phyloP scores from a whole-genome alignment of 257 asterid species.

The Haberlea rhodopensis region DNA sequence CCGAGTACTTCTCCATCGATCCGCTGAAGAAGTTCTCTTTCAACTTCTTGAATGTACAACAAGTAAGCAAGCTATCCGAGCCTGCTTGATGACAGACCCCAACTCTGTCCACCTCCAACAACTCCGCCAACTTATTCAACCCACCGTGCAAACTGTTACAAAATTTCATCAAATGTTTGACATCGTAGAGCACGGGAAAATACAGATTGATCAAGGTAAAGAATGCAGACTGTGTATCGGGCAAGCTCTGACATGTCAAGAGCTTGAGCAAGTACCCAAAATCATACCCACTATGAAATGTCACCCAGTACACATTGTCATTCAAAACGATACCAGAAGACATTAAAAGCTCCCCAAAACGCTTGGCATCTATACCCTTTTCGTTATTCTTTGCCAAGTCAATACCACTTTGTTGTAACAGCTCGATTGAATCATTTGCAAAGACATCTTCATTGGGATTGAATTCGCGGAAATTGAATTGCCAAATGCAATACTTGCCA shows the following conservation, averaged over 20 bases:
- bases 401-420: slow-evolving; percentile 44
- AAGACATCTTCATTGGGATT: slow-evolving; percentile 42
- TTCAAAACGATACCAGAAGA: slow-evolving; percentile 54
- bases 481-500: slow-evolving; percentile 41
- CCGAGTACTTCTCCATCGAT: slow-evolving; percentile 44
- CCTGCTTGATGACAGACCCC: slow-evolving; percentile 51
- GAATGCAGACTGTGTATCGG: slow-evolving; percentile 41
- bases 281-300: slow-evolving; percentile 53
- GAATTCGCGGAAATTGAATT: slow-evolving; percentile 56
- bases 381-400: slow-evolving; percentile 37
- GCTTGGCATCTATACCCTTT: slow-evolving; percentile 36
- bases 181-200: slow-evolving; percentile 42
- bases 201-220: slow-evolving; percentile 36
- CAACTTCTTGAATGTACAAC: slow-evolving; percentile 40
- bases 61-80: slow-evolving; percentile 44
- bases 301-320: slow-evolving; percentile 41
- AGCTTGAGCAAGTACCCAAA: slow-evolving; percentile 51
- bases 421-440: slow-evolving; percentile 43
- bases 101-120: slow-evolving; percentile 47
- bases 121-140: slow-evolving; percentile 45
- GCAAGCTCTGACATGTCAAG: slow-evolving; percentile 37
- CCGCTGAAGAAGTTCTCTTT: slow-evolving; percentile 43
- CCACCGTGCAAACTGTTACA: slow-evolving; percentile 52
- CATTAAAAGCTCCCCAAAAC: slow-evolving; percentile 45
- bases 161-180: slow-evolving; percentile 51